These are phyloP conservation scores for Sporobolomyces pararoseus DNA, from an alignment of 768 basidiomycete genomes.

Conservation along the genomic window DNA sequence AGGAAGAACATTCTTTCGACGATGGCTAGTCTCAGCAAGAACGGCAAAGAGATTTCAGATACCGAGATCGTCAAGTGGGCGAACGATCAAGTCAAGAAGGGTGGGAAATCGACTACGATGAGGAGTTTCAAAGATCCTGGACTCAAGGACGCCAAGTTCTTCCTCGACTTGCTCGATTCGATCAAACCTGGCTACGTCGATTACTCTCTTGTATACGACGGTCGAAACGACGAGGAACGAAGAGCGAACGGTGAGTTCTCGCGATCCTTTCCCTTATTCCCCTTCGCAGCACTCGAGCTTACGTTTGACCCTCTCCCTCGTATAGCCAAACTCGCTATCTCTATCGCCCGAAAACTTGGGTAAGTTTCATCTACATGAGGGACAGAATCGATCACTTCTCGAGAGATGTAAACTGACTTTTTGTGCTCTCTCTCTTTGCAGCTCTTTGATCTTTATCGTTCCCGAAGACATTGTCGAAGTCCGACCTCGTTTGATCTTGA, in stretches of 20 bases:
- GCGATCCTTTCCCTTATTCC: not conserved
- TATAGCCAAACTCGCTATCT: constrained; percentile 90
- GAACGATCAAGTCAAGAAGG: constrained; percentile 72
- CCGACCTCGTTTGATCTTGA: constrained; percentile 83
- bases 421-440: constrained; percentile 45
- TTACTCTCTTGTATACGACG: constrained; percentile 63
- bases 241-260: constrained; percentile 75
- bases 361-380: not conserved
- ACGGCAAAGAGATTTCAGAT: constrained; percentile 81
- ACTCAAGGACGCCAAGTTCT: constrained; percentile 82
- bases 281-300: too few relatives aligned
- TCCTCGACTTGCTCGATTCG: constrained; percentile 85
- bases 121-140: constrained; percentile 91
- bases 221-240: constrained; percentile 74
- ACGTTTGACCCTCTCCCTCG: not conserved
- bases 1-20: constrained; percentile 83
- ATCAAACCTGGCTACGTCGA: constrained; percentile 94
- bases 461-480: constrained; percentile 96
- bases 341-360: constrained; percentile 91
- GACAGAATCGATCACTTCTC: not conserved
- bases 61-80: constrained; percentile 95
- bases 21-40: constrained; percentile 62
- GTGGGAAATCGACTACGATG: constrained; percentile 58
- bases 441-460: constrained; percentile 86
- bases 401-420: not conserved